Evolutionary conservation across 169 alveolate species (phyloP).

Genomic region (Plasmodium inui): DNA sequence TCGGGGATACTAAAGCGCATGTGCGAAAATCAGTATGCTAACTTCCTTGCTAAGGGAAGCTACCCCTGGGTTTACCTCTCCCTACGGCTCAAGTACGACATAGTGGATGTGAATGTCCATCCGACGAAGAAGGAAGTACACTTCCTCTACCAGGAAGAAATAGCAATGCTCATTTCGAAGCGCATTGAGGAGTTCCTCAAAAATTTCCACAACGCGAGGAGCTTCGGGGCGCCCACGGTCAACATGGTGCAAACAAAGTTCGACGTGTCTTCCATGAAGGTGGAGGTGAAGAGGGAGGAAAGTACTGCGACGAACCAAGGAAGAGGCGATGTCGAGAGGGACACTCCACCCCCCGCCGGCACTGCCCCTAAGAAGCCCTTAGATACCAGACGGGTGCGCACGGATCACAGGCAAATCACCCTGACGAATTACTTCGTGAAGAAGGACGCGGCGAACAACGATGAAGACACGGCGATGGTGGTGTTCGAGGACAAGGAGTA

Average conservation of each 20-base stretch:
- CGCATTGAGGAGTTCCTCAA: conserved; percentile 76
- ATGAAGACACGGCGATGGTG: neutral
- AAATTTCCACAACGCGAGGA: neutral
- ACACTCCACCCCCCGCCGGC: neutral
- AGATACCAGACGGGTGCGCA: conserved; percentile 53
- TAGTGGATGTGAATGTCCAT: conserved; percentile 98
- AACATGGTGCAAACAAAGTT: conserved; percentile 26
- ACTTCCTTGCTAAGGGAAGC: conserved; percentile 81
- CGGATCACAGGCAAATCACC: conserved; percentile 53
- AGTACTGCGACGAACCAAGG: neutral
- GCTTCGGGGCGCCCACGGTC: conserved; percentile 12
- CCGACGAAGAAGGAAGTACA: conserved; percentile 96
- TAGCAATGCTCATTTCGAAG: conserved; percentile 78
- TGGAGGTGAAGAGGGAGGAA: conserved; percentile 8
- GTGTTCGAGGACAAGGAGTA: conserved; percentile 39
- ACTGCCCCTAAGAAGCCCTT: neutral
- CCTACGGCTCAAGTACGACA: conserved; percentile 92
- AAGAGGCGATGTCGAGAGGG: neutral
- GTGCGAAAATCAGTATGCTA: conserved; percentile 80
- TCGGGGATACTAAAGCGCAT: conserved; percentile 46
- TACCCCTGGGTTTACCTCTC: conserved; percentile 93
- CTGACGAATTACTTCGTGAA: conserved; percentile 54
- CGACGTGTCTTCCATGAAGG: conserved; percentile 2
- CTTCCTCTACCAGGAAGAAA: conserved; percentile 90
- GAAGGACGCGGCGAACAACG: neutral